These are phyloP conservation scores for Saturnispora hagleri DNA, from an alignment of 805 yeast genomes.

Conservation along the genomic window DNA sequence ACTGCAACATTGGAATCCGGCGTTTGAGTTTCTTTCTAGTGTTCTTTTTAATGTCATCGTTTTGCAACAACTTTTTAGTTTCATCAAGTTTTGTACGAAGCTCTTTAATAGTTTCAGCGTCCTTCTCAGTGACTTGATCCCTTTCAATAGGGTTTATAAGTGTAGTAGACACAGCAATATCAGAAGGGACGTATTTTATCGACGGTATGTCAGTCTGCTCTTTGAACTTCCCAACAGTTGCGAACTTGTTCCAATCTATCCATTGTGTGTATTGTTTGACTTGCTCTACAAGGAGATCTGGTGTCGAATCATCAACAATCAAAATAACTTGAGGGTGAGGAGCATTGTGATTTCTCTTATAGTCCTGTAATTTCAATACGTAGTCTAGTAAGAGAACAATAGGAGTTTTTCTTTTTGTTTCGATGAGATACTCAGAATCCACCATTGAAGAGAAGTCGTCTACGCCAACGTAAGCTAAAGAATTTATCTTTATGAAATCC, in stretches of 20 bases:
- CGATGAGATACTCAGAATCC: conserved; percentile 13
- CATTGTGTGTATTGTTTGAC: conserved; percentile 45
- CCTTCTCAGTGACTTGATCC: neutral
- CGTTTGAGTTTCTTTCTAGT: conserved; percentile 14
- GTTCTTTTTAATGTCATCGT: conserved; percentile 2
- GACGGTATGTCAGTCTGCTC: conserved; percentile 17
- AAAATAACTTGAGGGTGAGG: conserved; percentile 26
- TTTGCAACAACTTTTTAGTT: neutral
- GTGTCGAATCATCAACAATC: conserved; percentile 21
- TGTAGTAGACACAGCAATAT: conserved; percentile 20
- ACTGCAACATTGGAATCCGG: conserved; percentile 2
- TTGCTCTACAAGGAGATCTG: conserved; percentile 41
- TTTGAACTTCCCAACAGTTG: conserved; percentile 21
- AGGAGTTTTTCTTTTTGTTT: conserved; percentile 19
- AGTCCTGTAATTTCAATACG: conserved; percentile 26
- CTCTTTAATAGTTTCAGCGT: neutral
- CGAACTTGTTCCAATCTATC: conserved; percentile 29
- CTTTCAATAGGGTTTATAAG: conserved; percentile 16
- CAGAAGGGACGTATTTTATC: conserved; percentile 15
- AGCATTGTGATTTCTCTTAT: conserved; percentile 22
- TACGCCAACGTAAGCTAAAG: conserved; percentile 22
- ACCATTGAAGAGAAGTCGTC: conserved; percentile 30
- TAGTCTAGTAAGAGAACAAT: conserved; percentile 26
- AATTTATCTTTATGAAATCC: conserved; percentile 23
- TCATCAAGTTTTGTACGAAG: conserved; percentile 1